A percentile compares a stretch with the other conserved stretches of the same genome.
Conservation (phyloP, 2,329 filamentous ascomycete genomes). For the Taxawa tesnikishii region DNA sequence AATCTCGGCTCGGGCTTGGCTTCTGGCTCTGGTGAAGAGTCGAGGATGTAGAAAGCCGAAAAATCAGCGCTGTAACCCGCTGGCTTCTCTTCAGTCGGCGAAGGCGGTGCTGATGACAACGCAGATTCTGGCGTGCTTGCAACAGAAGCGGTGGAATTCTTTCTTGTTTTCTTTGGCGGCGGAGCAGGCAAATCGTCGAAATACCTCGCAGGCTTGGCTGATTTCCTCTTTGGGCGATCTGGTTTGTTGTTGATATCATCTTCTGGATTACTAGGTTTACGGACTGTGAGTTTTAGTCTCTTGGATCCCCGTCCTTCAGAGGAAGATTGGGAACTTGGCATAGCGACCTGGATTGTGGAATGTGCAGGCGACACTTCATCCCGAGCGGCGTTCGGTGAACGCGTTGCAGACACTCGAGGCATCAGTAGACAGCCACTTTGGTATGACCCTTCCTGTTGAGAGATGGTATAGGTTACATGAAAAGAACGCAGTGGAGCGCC, state of each 20-base stretch:
- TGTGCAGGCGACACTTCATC: slow-evolving; percentile 2
- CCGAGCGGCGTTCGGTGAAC: slow-evolving; percentile 4
- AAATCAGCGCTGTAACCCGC: slow-evolving; percentile 17
- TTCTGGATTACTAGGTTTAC: slow-evolving; percentile 1
- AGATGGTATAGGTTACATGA: too few species aligned
- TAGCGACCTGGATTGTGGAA: slow-evolving; percentile 5
- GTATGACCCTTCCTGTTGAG: too few species aligned
- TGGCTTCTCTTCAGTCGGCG: slow-evolving; percentile 7
- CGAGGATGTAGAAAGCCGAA: slow-evolving; percentile 19
- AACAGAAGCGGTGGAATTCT: background rate
- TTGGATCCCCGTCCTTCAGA: background rate
- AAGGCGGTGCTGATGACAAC: background rate
- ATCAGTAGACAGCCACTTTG: too few species aligned
- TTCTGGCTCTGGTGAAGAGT: slow-evolving; percentile 5
- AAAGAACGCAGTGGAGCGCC: too few species aligned
- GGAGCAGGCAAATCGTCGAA: slow-evolving; percentile 2
- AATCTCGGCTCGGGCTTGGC: background rate
- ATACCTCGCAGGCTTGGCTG: slow-evolving; percentile 4
- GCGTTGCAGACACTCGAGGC: too few species aligned
- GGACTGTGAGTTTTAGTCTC: slow-evolving; percentile 16
- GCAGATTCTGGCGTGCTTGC: slow-evolving; percentile 10
- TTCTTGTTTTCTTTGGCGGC: slow-evolving; percentile 2
- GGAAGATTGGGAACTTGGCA: background rate
- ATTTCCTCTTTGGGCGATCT: slow-evolving; percentile 6
- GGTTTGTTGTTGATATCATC: background rate